A percentile compares a stretch with the other conserved stretches of the same genome.
Evolutionary conservation across 306 rosid species (phyloP).

Genomic region (Hippophae rhamnoides): DNA sequence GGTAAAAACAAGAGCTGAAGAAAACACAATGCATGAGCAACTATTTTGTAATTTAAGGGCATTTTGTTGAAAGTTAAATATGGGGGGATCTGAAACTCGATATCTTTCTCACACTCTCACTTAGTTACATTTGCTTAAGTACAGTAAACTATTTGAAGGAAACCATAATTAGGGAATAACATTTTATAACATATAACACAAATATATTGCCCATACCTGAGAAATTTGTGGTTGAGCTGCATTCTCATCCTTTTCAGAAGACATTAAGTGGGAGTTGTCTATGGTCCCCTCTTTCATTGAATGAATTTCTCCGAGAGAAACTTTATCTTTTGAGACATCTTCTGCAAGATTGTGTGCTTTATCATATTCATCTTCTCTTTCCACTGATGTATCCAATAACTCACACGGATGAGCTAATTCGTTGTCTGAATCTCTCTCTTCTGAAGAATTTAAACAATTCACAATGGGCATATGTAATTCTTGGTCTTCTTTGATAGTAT

Average conservation of each 20-base stretch:
- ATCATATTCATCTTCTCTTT: conserved; percentile 9
- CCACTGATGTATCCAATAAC: conserved; percentile 22
- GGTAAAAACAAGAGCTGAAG: too few relatives aligned
- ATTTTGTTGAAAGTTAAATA: too few relatives aligned
- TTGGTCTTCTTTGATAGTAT: conserved; percentile 18
- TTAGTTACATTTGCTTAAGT: too few relatives aligned
- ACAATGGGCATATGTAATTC: conserved; percentile 15
- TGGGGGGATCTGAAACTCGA: too few relatives aligned
- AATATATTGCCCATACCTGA: conserved; percentile 38
- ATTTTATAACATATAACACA: not conserved
- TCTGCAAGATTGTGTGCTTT: conserved; percentile 13
- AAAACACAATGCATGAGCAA: too few relatives aligned
- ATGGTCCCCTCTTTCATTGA: conserved; percentile 14
- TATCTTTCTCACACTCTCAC: too few relatives aligned
- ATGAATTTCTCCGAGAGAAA: conserved; percentile 13
- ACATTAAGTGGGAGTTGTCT: conserved; percentile 6
- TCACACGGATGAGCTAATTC: conserved; percentile 17
- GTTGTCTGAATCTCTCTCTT: conserved; percentile 24
- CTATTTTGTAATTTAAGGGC: too few relatives aligned
- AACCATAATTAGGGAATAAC: not conserved
- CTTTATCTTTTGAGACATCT: conserved; percentile 21
- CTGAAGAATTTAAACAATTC: conserved; percentile 16
- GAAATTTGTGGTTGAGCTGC: conserved; percentile 16
- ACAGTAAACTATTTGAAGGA: too few relatives aligned
- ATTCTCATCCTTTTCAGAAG: conserved; percentile 19